Percentiles rank a stretch among this genome's conserved stretches.
phyloP scores from a whole-genome alignment of 306 rosid species.

The Vigna mungo region DNA sequence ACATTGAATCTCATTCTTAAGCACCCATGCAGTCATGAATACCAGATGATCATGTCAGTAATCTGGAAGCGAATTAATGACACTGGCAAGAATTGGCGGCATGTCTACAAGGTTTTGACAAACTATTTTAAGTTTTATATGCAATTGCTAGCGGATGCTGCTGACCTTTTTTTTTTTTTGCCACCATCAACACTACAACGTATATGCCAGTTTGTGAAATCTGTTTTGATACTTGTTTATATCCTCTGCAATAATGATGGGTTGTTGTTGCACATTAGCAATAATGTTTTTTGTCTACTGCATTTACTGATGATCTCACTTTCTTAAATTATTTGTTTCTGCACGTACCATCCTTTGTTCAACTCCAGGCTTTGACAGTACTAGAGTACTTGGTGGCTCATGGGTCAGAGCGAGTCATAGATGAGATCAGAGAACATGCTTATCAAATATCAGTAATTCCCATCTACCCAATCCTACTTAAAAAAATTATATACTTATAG shows the following conservation, averaged over 20 bases:
- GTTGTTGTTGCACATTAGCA: conserved; percentile 7
- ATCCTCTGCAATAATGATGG: conserved; percentile 28
- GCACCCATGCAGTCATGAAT: conserved; percentile 80
- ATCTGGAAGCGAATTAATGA: conserved; percentile 97
- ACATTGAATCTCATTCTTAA: conserved; percentile 42
- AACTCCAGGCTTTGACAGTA: conserved; percentile 81
- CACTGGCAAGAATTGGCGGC: conserved; percentile 99
- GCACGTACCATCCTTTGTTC: conserved; percentile 33
- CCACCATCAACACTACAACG: conserved; percentile 21
- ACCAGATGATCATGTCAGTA: conserved; percentile 93
- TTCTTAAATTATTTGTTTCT: conserved; percentile 31
- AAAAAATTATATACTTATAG: conserved; percentile 27
- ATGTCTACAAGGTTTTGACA: conserved; percentile 87
- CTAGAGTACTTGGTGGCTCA: conserved; percentile 94
- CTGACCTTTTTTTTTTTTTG: conserved; percentile 19
- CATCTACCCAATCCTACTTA: conserved; percentile 26
- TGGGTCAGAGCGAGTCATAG: conserved; percentile 95
- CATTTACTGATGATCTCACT: conserved; percentile 24
- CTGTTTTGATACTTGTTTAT: not conserved
- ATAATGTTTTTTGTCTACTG: not conserved
- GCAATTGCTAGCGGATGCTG: conserved; percentile 26
- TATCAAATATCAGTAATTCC: conserved; percentile 93
- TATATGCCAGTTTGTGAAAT: conserved; percentile 18
- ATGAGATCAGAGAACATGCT: conserved; percentile 92
- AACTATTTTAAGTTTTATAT: conserved; percentile 35